A percentile compares a stretch with the other conserved stretches of the same genome.
Evolutionary conservation across 495 filamentous ascomycete genomes (phyloP).

Genomic region (Thozetella sp.): DNA sequence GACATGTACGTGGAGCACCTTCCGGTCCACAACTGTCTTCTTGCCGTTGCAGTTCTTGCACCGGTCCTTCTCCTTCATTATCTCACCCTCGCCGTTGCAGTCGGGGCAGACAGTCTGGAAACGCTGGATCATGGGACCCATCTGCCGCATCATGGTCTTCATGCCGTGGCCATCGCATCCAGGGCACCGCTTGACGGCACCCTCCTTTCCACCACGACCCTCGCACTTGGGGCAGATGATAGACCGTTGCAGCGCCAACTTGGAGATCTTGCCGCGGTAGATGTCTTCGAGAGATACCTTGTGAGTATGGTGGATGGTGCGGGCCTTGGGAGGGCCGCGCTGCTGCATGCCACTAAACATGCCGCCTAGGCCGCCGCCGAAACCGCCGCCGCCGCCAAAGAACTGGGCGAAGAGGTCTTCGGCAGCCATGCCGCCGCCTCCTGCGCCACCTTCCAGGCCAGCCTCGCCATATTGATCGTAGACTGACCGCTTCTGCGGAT

Average conservation of each 20-base stretch:
- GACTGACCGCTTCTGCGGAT: constrained; percentile 83
- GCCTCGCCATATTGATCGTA: constrained; percentile 99
- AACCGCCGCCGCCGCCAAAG: constrained; percentile 85
- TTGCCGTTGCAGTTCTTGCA: constrained; percentile 95
- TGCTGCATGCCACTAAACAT: constrained; percentile 84
- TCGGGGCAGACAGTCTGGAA: constrained; percentile 99
- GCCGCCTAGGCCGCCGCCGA: constrained; percentile 76
- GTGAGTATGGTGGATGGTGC: constrained; percentile 96
- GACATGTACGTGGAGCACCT: constrained; percentile 97
- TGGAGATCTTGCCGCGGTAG: constrained; percentile 97
- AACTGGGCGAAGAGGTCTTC: constrained; percentile 98
- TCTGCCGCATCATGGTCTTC: constrained; percentile 99
- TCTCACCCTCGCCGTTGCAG: constrained; percentile 96
- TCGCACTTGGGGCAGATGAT: constrained; percentile 96
- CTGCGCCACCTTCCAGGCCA: constrained; percentile 86
- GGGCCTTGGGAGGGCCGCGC: constrained; percentile 87
- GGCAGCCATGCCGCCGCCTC: constrained; percentile 85
- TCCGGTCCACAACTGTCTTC: constrained; percentile 96
- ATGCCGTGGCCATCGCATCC: constrained; percentile 93
- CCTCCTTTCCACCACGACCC: constrained; percentile 95
- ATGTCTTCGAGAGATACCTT: constrained; percentile 98
- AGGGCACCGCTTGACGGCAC: constrained; percentile 87
- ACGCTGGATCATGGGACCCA: constrained; percentile 99
- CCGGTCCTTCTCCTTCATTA: constrained; percentile 90
- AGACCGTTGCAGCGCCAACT: constrained; percentile 94